Conservation (phyloP, 768 basidiomycete genomes). For the Myochromella boudieri region DNA sequence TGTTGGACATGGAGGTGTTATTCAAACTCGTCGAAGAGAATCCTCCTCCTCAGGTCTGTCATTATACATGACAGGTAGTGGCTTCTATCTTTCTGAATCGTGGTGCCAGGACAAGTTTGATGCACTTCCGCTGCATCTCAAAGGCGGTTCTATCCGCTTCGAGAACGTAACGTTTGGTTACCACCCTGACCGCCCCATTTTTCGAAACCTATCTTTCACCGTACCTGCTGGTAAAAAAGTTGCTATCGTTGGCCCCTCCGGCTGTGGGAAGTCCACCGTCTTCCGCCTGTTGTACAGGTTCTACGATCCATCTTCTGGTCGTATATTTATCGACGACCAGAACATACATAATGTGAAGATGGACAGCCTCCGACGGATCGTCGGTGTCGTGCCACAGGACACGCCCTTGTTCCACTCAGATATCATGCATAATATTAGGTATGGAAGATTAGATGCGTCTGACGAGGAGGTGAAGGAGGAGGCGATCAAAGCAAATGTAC, state of each 20-base stretch:
- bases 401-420: constrained; percentile 97
- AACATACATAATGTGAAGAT: constrained; percentile 75
- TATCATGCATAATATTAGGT: constrained; percentile 93
- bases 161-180: constrained; percentile 92
- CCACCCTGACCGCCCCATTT: constrained; percentile 90
- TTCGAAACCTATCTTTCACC: constrained; percentile 82
- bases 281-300: constrained; percentile 93
- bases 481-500: constrained; percentile 84
- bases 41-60: constrained; percentile 57
- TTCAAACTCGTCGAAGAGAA: constrained; percentile 89
- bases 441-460: constrained; percentile 82
- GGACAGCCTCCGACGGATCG: constrained; percentile 64
- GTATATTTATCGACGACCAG: constrained; percentile 88
- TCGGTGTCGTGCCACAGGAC: constrained; percentile 98
- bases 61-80: too few species aligned
- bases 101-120: constrained; percentile 60
- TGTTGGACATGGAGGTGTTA: constrained; percentile 95
- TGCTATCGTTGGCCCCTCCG: constrained; percentile 95
- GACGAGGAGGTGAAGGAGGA: constrained; percentile 90
- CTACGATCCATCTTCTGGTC: constrained; percentile 81
- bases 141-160: constrained; percentile 88
- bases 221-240: constrained; percentile 96
- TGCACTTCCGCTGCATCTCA: constrained; percentile 66
- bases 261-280: constrained; percentile 96
- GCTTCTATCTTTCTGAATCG: too few species aligned